Base-by-base conservation (phyloP, 164 flowering plant genomes). In the Cinnamomum chago region DNA sequence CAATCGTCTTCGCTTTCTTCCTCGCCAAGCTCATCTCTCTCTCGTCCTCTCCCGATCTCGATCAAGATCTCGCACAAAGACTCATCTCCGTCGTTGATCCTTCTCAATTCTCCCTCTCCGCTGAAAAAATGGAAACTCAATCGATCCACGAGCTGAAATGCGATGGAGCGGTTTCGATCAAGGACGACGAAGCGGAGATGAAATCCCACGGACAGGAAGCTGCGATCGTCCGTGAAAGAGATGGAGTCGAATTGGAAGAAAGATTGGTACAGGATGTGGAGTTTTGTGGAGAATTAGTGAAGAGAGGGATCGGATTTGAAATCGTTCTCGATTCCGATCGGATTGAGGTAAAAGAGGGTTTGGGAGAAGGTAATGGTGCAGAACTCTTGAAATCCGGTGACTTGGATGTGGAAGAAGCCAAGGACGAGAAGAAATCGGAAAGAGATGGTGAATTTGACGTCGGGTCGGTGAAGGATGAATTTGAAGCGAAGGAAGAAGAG, bases 21-120 rank as follows among this genome's bases (percentile, higher is more conserved):
- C 72, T 92, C 2, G 87, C 88, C 3, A 89, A 87, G 79, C 77
- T 89, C 67, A 84, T 88, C 65, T 81, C 92, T 18, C 27, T 76
- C 72, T 88, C 82, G 22, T 58, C 80, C 66, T 24, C 71, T 47
- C 76, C 70, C 20, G 72, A 24, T 62, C 68, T n/a, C 50, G 60
- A 55, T 2, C 67, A 35, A 2, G 50, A 40, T 15, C 12, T 50
- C 27, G 6, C 65, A 4, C 27, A 50, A 24, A 70, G 14, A 10
- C 33, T 70, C 13, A 2, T 52, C 22, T 70, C 62, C 2, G 35
- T 15, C n/a, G 35, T 23, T 20, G 72, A 70, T 70, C 72, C 25
- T 5, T 12, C 62, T 52, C 33, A 22, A 7, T 22, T 3, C 22
- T n/a, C 71, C 18, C 12, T 47, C 27, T 47, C 55, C n/a, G 15